Base-by-base conservation (phyloP, 768 basidiomycete species). In the Antrodiella citrinella region DNA sequence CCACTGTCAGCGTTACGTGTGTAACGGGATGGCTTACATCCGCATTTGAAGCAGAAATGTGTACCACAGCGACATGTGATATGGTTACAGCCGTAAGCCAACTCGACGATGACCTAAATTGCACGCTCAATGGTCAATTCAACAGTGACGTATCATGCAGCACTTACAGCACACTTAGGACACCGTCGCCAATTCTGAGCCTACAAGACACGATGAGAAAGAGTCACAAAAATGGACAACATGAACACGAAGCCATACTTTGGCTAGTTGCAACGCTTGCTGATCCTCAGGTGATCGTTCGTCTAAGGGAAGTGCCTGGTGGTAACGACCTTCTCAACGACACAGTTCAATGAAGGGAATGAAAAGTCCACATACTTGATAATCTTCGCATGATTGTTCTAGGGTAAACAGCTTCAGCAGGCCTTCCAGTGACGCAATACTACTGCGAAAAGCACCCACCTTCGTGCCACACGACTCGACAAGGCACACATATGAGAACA, bases 31-130 rank as follows among this genome's bases (percentile, higher is more conserved):
- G 35, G 59, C 67, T 47, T 39, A 69, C 70, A 62, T n/a, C 67
- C 69, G 47, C 69, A 70, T 54, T 65, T 66, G 58, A 68, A 69
- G 51, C 70, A 70, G 48, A 71, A 71, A 49, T 71, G 63, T 1
- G 63, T 62, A 11, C 65, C 64, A 52, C 69, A 70, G 23, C 62
- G 46, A 54, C 69, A 71, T 2, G 63, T 66, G 52, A 70, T 68
- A 48, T 71, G 69, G 53, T 70, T 65, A 54, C 68, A 69, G 12
- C 69, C 70, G 20, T 38, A 13, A 2, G 57, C 49, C 39, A 62
- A 47, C 35, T 64, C 63, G 23, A 64, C 57, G 43, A 64, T 61
- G 24, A 51, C 47, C 57, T 61, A 21, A 4, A 48, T 1, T 13
- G 23, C 2, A 25, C 50, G 45, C 35, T n/a, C 45, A 12, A 39